A percentile compares a stretch with the other conserved stretches of the same genome.
Evolutionary conservation across 805 yeast genomes (phyloP).

Genomic region (Pachysolen tannophilus): DNA sequence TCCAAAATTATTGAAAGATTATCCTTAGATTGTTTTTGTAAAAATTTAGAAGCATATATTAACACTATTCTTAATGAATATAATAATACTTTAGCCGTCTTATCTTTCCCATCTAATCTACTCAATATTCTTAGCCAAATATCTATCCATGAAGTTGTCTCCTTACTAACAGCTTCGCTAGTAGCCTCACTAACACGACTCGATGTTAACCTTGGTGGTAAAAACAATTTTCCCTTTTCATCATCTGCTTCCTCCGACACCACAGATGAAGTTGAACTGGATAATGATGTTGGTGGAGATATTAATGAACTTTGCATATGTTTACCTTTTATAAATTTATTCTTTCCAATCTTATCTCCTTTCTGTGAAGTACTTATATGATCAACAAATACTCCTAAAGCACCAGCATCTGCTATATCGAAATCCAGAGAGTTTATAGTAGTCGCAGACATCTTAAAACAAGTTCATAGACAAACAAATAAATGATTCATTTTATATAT

Average conservation of each 20-base stretch:
- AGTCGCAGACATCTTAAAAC: too few relatives aligned
- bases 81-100: constrained; percentile 56
- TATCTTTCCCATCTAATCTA: constrained; percentile 62
- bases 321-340: background rate
- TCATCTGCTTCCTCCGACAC: too few relatives aligned
- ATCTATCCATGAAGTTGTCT: constrained; percentile 24
- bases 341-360: background rate
- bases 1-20: too few relatives aligned
- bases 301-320: background rate
- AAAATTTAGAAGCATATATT: constrained; percentile 31
- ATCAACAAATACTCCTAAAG: constrained; percentile 6
- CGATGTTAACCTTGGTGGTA: too few relatives aligned
- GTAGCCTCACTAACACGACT: background rate
- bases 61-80: constrained; percentile 48
- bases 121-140: constrained; percentile 45
- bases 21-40: constrained; percentile 18
- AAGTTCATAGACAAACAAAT: too few relatives aligned
- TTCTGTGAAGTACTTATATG: constrained; percentile 4
- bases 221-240: too few relatives aligned
- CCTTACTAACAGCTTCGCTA: background rate
- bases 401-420: constrained; percentile 4
- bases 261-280: too few relatives aligned
- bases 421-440: too few relatives aligned
- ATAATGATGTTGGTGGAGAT: too few relatives aligned
- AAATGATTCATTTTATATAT: too few relatives aligned